Evolutionary conservation across 257 asterid genomes (phyloP).

Genomic region (Forsythia suspensa): DNA sequence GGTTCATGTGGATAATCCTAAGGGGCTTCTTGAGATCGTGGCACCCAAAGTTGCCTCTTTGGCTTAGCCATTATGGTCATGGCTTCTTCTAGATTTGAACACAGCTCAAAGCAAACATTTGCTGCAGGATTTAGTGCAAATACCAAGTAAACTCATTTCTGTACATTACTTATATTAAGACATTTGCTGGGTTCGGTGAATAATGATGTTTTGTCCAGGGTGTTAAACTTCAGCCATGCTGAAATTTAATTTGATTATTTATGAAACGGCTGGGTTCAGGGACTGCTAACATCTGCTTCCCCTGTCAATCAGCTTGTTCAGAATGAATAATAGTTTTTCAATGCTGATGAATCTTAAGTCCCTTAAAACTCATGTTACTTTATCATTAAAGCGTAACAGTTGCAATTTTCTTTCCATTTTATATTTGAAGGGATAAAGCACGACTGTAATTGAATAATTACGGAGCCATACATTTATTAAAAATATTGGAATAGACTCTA

Average conservation of each 20-base stretch:
- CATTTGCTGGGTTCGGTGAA: neutral
- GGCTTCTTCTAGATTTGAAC: neutral
- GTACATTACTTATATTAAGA: neutral
- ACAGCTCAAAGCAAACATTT: neutral
- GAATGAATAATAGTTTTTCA: too few species aligned
- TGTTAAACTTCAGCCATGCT: neutral
- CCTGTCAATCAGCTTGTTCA: neutral
- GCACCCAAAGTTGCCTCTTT: slow-evolving; percentile 72
- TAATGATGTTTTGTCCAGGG: neutral
- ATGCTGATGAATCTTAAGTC: too few species aligned
- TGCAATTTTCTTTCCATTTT: too few species aligned
- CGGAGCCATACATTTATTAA: too few species aligned
- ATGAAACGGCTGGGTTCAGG: neutral
- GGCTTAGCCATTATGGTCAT: slow-evolving; percentile 26
- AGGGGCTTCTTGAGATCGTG: slow-evolving; percentile 79
- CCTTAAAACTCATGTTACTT: neutral
- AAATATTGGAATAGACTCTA: too few species aligned
- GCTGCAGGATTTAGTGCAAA: neutral
- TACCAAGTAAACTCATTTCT: neutral
- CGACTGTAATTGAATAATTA: too few species aligned
- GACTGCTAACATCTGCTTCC: neutral
- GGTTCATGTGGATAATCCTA: slow-evolving; percentile 98
- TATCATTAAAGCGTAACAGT: too few species aligned
- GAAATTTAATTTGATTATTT: neutral
- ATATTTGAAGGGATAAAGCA: too few species aligned